A percentile compares a stretch with the other conserved stretches of the same genome.
These are phyloP conservation scores for Iris pallida DNA, from an alignment of 116 monocot genomes.

Conservation along the genomic window DNA sequence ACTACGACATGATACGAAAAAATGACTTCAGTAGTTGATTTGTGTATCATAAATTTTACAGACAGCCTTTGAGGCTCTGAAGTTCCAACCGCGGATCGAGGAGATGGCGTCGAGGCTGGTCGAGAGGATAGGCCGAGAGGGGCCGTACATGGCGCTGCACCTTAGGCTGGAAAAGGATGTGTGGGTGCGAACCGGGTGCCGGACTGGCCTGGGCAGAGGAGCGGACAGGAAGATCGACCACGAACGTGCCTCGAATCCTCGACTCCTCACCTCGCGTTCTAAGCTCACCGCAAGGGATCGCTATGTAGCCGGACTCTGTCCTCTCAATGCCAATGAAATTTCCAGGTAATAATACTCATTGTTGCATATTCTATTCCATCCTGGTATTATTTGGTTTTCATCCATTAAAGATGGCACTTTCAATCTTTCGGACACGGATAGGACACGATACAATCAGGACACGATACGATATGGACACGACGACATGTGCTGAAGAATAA, in stretches of 20 bases:
- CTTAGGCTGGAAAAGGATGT: slow-evolving; percentile 73
- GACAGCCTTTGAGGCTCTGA: slow-evolving; percentile 14
- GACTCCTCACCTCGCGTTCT: slow-evolving; percentile 34
- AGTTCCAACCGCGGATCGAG: slow-evolving; percentile 24
- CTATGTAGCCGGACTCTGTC: slow-evolving; percentile 41
- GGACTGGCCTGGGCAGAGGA: slow-evolving; percentile 39
- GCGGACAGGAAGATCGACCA: slow-evolving; percentile 20
- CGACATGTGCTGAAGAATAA: too few species aligned
- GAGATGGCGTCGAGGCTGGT: slow-evolving; percentile 18
- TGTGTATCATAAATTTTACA: too few species aligned
- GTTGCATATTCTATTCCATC: too few species aligned
- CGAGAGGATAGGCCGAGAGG: slow-evolving; percentile 22
- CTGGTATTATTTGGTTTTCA: too few species aligned
- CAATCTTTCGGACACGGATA: too few species aligned
- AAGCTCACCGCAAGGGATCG: slow-evolving; percentile 27
- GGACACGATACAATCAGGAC: too few species aligned
- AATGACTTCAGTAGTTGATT: too few species aligned
- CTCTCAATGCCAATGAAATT: slow-evolving; percentile 35
- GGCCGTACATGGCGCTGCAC: slow-evolving; percentile 65
- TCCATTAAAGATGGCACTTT: too few species aligned
- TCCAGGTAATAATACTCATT: slow-evolving; percentile 12
- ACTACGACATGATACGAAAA: not conserved
- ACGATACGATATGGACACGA: too few species aligned
- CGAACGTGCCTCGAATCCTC: slow-evolving; percentile 18
- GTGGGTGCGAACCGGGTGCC: slow-evolving; percentile 69